Evolutionary conservation across 345 rosid species (phyloP), one percentile per base, ranked within the genome.

Genomic region (Chamaenerion angustifolium): DNA sequence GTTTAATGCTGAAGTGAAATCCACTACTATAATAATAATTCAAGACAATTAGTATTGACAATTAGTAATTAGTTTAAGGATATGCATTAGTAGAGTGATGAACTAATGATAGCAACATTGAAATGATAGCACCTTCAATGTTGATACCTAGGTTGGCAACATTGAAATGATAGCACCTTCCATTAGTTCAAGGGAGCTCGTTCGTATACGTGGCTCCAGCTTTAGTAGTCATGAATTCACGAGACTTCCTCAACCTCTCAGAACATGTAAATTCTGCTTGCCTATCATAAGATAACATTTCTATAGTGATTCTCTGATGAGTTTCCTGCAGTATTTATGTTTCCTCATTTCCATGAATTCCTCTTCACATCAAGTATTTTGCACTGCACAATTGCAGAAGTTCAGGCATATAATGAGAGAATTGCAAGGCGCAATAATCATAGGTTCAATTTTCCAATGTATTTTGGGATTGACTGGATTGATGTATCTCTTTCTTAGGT

Each of bases 141-240:
- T n/a, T n/a, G n/a, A n/a, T n/a, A n/a, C n/a, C n/a, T n/a, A n/a
- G n/a, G n/a, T n/a, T n/a, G n/a, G n/a, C n/a, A n/a, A n/a, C n/a
- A n/a, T n/a, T n/a, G n/a, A n/a, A n/a, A n/a, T n/a, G n/a, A n/a
- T n/a, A n/a, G n/a, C n/a, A n/a, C n/a, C 95, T 90, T 71, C 98
- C 98, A 31, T 70, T 90, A 68, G 86, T 90, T 61, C 98, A 85
- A 70, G 98, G 95, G 63, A 90, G 98, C 65, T 90, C 95, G 1
- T 85, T 90, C 52, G 79, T 81, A 40, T 85, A 68, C 69, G 71
- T 90, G 68, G 94, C 98, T 2, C 98, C 98, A 0, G 86, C 85
- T 31, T 68, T 90, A 49, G 95, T 85, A 54, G 69, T 90, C 56
- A 86, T 76, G 10, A 85, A 83, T 73, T 73, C 94, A 25, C 70